phyloP scores from a whole-genome alignment of 208 protist genomes.

The Trypanosoma caninum region DNA sequence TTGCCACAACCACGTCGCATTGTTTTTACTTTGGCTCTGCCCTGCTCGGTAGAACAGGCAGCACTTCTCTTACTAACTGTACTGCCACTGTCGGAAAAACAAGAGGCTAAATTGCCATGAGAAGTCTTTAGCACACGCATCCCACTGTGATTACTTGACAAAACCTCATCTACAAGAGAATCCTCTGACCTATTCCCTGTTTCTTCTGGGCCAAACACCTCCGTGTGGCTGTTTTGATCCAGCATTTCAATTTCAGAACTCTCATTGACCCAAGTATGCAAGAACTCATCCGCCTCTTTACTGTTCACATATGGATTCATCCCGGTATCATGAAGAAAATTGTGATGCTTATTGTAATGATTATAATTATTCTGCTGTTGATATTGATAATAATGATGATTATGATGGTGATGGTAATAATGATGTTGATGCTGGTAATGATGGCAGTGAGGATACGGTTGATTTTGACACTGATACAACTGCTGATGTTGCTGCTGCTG shows the following conservation, averaged over 20 bases:
- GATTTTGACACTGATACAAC: too few species aligned
- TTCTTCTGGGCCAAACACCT: not conserved
- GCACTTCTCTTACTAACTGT: not conserved
- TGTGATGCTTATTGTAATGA: conserved; percentile 10
- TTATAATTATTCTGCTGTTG: too few species aligned
- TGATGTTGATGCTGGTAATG: conserved; percentile 26
- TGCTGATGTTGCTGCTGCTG: conserved; percentile 8
- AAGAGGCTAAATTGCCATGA: not conserved
- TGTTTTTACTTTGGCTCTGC: not conserved
- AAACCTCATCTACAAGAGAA: not conserved
- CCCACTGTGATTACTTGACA: not conserved
- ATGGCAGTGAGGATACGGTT: too few species aligned
- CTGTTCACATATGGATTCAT: too few species aligned
- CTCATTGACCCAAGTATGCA: not conserved
- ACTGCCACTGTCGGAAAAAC: not conserved
- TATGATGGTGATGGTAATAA: conserved; percentile 23
- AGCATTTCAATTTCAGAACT: not conserved
- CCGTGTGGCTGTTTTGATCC: not conserved
- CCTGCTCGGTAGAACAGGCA: not conserved
- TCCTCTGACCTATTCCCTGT: not conserved
- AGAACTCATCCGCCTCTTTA: too few species aligned
- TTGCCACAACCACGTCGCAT: not conserved
- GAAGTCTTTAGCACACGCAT: not conserved
- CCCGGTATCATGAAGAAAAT: not conserved
- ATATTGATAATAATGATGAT: conserved; percentile 22